Evolutionary conservation across 2,329 filamentous ascomycete species (phyloP).

Genomic region (Hypoxylon sp.): DNA sequence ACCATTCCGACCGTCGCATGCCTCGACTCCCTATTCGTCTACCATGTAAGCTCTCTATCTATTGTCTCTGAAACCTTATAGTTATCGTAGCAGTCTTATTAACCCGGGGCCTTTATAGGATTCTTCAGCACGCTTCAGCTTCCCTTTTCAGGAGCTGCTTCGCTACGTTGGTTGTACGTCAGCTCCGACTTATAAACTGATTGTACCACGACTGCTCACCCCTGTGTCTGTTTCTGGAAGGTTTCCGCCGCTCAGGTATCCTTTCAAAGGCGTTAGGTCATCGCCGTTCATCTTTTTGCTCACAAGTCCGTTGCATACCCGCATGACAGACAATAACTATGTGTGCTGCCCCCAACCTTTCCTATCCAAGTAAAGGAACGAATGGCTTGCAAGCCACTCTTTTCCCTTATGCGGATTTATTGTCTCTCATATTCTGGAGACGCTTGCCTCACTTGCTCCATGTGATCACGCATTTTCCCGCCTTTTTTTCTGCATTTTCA

Average conservation of each 20-base stretch:
- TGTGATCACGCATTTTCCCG: constrained; percentile 43
- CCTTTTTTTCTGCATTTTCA: constrained; percentile 30
- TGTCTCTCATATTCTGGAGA: constrained; percentile 46
- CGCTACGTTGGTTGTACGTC: constrained; percentile 42
- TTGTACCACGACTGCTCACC: constrained; percentile 39
- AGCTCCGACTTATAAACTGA: constrained; percentile 41
- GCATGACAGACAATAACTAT: constrained; percentile 41
- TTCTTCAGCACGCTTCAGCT: constrained; percentile 45
- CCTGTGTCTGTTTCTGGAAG: constrained; percentile 45
- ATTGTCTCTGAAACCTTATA: constrained; percentile 27
- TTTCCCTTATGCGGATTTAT: constrained; percentile 39
- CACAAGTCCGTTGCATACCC: constrained; percentile 43
- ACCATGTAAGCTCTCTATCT: constrained; percentile 34
- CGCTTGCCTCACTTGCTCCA: constrained; percentile 31
- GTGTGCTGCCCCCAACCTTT: constrained; percentile 37
- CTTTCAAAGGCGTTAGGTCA: constrained; percentile 33
- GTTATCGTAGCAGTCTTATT: constrained; percentile 43
- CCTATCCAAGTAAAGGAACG: constrained; percentile 28
- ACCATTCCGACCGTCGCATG: constrained; percentile 44
- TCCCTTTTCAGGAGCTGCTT: constrained; percentile 45
- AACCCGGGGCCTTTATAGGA: constrained; percentile 42
- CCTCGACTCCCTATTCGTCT: constrained; percentile 43
- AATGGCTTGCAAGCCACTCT: constrained; percentile 44
- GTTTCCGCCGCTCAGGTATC: constrained; percentile 41
- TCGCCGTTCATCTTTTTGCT: constrained; percentile 31